Conservation (phyloP, 148 eudicot genomes). For the Linanthus parryae region DNA sequence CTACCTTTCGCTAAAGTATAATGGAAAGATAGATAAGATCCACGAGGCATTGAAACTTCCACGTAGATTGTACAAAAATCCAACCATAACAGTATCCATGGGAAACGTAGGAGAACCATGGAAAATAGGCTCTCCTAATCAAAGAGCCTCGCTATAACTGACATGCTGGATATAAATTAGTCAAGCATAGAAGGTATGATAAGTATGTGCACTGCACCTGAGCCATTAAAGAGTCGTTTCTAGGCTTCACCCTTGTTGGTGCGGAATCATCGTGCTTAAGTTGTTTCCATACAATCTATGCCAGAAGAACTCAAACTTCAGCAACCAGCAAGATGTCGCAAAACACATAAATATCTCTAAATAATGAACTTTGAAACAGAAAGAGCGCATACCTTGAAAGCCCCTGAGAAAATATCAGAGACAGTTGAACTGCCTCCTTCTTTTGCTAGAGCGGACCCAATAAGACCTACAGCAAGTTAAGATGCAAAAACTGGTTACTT, state of each 20-base stretch:
- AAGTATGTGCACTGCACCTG: too few species aligned
- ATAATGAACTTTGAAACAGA: neutral
- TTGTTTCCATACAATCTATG: conserved; percentile 62
- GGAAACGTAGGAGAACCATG: too few species aligned
- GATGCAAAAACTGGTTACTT: too few species aligned
- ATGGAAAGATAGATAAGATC: too few species aligned
- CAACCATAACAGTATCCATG: too few species aligned
- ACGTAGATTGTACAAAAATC: too few species aligned
- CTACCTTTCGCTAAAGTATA: too few species aligned
- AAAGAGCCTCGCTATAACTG: too few species aligned
- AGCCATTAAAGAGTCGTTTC: conserved; percentile 59
- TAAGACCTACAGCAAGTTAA: conserved; percentile 43
- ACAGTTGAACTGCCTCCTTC: conserved; percentile 64
- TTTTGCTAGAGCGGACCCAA: conserved; percentile 76
- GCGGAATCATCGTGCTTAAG: conserved; percentile 41
- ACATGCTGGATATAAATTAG: too few species aligned
- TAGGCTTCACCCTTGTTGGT: conserved; percentile 47
- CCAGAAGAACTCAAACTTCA: neutral
- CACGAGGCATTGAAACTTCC: too few species aligned
- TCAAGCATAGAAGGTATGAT: too few species aligned
- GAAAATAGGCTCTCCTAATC: too few species aligned
- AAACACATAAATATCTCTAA: neutral
- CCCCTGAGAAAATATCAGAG: conserved; percentile 68
- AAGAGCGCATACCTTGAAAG: conserved; percentile 48
- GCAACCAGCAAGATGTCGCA: neutral